Base-by-base conservation (phyloP, 768 basidiomycete species). In the Russula compacta region DNA sequence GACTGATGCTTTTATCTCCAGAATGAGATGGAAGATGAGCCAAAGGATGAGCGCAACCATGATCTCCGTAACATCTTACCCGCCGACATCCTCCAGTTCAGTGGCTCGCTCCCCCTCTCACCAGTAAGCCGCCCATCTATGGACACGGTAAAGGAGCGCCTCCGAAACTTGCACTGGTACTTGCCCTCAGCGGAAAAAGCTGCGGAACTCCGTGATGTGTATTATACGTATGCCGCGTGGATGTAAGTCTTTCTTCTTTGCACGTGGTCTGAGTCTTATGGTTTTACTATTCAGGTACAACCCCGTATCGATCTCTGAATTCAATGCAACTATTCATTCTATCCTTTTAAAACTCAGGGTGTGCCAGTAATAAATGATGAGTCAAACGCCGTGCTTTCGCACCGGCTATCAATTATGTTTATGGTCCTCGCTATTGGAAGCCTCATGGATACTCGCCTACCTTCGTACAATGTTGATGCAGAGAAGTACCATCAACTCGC, bases 151-250 rank as follows among this genome's bases (percentile, higher is more conserved):
- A 79, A 56, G 58, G 77, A 80, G 33, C 79, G 80, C 21, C 70
- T 87, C 4, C 79, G 82, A 53, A 78, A 75, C 49, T 77, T 90
- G 17, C 80, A 79, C 64, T 86, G 83, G 83, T 86, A 88, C 69
- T 80, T 90, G 17, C 89, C 89, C 3, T 73, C 80, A 12, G 71
- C 78, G 2, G 78, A 81, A 36, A 80, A 78, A 59, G 86, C 89
- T 4, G 74, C 79, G n/a, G 79, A 82, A 38, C 72, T 83, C 33
- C 76, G 76, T 57, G 74, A 79, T 43, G 73, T 79, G 21, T 87
- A 87, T 71, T 87, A 77, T 70, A 77, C 78, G 65, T 82, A 87
- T 69, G 84, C 83, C 52, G 84, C 83, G 39, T 87, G 85, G 85
- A 84, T 86, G 86, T 85, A 67, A 64, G 84, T 69, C 21, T 46